Base-by-base conservation (phyloP, 257 asterid species). In the Cynanchum wilfordii region DNA sequence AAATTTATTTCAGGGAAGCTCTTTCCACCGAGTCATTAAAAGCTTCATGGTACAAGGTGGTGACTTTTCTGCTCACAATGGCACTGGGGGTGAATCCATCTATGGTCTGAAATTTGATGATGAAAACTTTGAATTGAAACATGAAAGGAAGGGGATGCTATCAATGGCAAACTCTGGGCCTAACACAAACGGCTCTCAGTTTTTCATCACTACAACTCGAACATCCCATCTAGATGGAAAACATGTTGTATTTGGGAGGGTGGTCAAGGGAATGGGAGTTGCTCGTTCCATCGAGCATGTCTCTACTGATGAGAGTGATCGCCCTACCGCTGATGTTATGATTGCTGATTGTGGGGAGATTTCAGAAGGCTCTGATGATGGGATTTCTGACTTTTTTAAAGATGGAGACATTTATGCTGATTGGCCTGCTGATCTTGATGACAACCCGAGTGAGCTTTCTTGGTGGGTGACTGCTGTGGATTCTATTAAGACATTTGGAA, bases 41-140 rank as follows among this genome's bases (percentile, higher is more conserved):
- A 79, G 96, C 80, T 93, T 93, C 82, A 93, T 93, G 98, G 85
- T 86, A 76, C 98, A 93, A 91, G 97, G 97, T 69, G 98, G 98
- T 67, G 98, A 93, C 75, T 87, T 90, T 29, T 82, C 97, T 80
- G 90, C 96, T 73, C 96, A 92, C 27, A 90, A 93, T 86, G 98
- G 98, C 50, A 85, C 94, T 42, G 98, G 98, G 29, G 98, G 98
- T 63, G 97, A 93, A 79, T 93, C 97, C 47, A 93, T 93, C 12
- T 93, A 93, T 36, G 98, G 98, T 70, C 82, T 80, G 69, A 90
- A 88, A 76, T 93, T 93, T 75, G 98, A 90, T 74, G 97, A 93
- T 76, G 98, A 93, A 69, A 93, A 89, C 72, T 89, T 93, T 58
- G 94, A 89, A 42, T 44, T 88, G 74, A 93, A 90, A 80, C 97